Evolutionary conservation across 2,329 filamentous ascomycete genomes (phyloP).

Genomic region (Alternaria atra): DNA sequence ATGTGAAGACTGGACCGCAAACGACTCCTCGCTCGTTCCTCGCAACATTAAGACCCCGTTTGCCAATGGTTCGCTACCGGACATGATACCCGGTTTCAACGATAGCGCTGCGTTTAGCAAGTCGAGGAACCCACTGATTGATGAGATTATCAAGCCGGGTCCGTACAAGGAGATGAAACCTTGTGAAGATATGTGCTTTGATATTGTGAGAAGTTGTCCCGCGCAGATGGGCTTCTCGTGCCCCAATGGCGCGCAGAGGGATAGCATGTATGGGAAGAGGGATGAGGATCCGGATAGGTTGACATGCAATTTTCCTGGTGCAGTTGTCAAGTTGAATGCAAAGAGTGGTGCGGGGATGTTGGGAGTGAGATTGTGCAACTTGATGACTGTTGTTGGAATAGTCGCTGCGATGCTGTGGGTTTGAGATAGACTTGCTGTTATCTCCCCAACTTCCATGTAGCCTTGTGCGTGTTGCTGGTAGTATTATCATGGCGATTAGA

Average conservation of each 20-base stretch:
- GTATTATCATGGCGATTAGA: not conserved
- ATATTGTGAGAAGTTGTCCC: constrained; percentile 85
- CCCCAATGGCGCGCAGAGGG: constrained; percentile 57
- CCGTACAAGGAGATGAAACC: constrained; percentile 95
- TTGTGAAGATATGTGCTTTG: constrained; percentile 87
- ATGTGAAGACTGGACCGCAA: constrained; percentile 80
- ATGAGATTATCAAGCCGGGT: constrained; percentile 75
- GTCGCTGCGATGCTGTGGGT: not conserved
- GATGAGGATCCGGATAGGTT: constrained; percentile 27
- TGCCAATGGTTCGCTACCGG: constrained; percentile 67
- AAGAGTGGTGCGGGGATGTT: not conserved
- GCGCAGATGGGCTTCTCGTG: constrained; percentile 78
- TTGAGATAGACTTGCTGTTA: not conserved
- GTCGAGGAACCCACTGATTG: constrained; percentile 78
- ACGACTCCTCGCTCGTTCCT: constrained; percentile 62
- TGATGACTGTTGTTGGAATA: not conserved
- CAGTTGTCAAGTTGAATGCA: constrained; percentile 51
- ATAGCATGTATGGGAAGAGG: constrained; percentile 38
- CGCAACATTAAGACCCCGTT: constrained; percentile 77
- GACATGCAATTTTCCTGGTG: constrained; percentile 54
- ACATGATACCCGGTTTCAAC: constrained; percentile 24
- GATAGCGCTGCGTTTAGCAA: constrained; percentile 57
- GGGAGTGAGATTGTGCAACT: not conserved
- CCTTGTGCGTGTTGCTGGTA: not conserved
- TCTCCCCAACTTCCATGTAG: not conserved